phyloP scores from a whole-genome alignment of 495 filamentous ascomycete species.

The Beverwykella pulmonaria region DNA sequence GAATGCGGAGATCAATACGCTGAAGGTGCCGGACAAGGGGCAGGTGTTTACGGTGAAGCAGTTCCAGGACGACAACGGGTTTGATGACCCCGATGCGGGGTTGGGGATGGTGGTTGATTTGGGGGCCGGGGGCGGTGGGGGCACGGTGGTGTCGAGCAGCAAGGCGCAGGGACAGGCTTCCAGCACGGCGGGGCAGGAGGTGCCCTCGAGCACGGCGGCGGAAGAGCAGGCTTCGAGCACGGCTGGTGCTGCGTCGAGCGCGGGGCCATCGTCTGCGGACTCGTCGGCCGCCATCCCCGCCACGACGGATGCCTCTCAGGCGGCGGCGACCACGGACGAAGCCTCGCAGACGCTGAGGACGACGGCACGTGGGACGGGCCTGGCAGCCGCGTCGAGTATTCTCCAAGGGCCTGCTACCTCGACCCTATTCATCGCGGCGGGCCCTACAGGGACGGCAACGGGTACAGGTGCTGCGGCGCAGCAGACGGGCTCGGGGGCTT shows the following conservation, averaged over 20 bases:
- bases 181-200: neutral
- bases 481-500: slow-evolving; percentile 21
- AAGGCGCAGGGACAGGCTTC: neutral
- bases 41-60: slow-evolving; percentile 33
- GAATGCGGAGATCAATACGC: neutral
- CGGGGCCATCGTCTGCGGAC: neutral
- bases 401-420: neutral
- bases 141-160: neutral
- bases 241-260: slow-evolving; percentile 7
- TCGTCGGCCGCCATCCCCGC: neutral
- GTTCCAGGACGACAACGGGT: slow-evolving; percentile 36
- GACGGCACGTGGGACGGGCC: neutral
- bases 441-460: neutral
- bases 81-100: slow-evolving; percentile 25
- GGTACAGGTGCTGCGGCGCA: neutral
- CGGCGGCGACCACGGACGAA: neutral
- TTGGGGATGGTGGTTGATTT: slow-evolving; percentile 34
- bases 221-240: neutral
- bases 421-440: slow-evolving; percentile 7
- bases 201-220: too few relatives aligned
- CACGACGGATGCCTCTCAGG: neutral
- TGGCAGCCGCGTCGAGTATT: slow-evolving; percentile 12
- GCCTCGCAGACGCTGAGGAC: neutral
- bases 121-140: slow-evolving; percentile 10
- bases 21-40: slow-evolving; percentile 31